Evolutionary conservation across 2,329 filamentous ascomycete genomes (phyloP).

Genomic region (Alternaria novae-zelandiae): DNA sequence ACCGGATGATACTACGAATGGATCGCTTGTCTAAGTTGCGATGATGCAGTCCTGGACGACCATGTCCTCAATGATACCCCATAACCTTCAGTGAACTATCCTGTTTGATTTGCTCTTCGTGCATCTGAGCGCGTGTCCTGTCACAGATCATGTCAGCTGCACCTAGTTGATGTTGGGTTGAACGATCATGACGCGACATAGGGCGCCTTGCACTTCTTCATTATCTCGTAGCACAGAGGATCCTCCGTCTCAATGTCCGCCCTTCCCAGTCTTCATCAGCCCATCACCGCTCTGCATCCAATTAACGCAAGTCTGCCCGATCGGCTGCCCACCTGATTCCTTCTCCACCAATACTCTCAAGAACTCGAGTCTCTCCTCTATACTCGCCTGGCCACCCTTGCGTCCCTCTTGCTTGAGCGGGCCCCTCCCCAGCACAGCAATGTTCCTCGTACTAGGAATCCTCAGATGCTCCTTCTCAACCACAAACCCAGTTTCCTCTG

Average conservation of each 20-base stretch:
- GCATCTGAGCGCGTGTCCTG: not conserved
- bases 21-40: slow-evolving; percentile 36
- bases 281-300: slow-evolving; percentile 61
- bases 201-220: not conserved
- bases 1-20: slow-evolving; percentile 49
- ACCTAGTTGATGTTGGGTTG: not conserved
- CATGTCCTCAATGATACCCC: slow-evolving; percentile 48
- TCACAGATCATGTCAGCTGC: not conserved
- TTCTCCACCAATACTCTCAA: slow-evolving; percentile 66
- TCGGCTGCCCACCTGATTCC: slow-evolving; percentile 52
- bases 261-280: slow-evolving; percentile 53
- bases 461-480: slow-evolving; percentile 85
- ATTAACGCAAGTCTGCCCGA: slow-evolving; percentile 53
- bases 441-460: slow-evolving; percentile 91
- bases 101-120: not conserved
- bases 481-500: slow-evolving; percentile 73
- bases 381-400: slow-evolving; percentile 36
- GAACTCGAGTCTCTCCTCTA: not conserved
- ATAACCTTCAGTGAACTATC: slow-evolving; percentile 36
- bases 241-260: slow-evolving; percentile 44
- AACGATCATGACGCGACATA: too few relatives aligned
- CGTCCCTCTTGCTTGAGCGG: slow-evolving; percentile 59
- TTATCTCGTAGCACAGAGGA: not conserved
- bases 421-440: slow-evolving; percentile 74
- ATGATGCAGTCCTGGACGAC: slow-evolving; percentile 30